Base-by-base conservation (phyloP, 805 yeast species). In the Candida hungchunana region DNA sequence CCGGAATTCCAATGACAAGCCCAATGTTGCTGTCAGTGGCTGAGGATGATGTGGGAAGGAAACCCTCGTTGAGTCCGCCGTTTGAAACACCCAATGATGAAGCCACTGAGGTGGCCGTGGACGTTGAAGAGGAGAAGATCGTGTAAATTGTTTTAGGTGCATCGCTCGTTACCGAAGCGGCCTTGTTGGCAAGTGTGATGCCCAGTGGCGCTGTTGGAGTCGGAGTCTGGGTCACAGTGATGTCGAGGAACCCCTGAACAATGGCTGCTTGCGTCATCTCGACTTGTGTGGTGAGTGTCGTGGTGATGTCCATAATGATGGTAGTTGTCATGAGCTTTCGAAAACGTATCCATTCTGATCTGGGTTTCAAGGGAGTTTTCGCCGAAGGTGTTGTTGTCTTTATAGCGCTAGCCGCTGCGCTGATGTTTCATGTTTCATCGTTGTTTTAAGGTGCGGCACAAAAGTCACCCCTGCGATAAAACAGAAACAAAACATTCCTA, bases 1-100 rank as follows among this genome's bases (percentile, higher is more conserved):
- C 34, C 0, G 59, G 57, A 6, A 54, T 47, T 10, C 56, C 59
- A 14, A 54, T 43, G 17, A 51, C 46, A 1, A 54, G 22, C 1
- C 51, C 53, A 18, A 50, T 40, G 17, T 44, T 50, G 0, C 45
- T 14, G 17, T 31, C 36, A 7, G 20, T 33, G 3, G 32, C 27
- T 2, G 39, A 12, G 10, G 46, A 20, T 11, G 23, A 20, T 20
- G 10, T 11, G 23, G 23, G 8, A 8, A 20, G 10, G 11, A 11
- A 8, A 20, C 23, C 11, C 23, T 20, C 23, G 23, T 11, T 20
- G 11, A 20, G 23, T 11, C 10, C 8, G 11, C 23, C 23, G 23
- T 8, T 8, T 3, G 28, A 17, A 16, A 3, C 15, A 15, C 17
- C 9, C 18, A 18, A 25, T 7, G 29, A 22, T 4, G 43, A 23